These are phyloP conservation scores for Aspergillus fructus DNA, from an alignment of 2,329 filamentous ascomycete genomes.

Conservation along the genomic window DNA sequence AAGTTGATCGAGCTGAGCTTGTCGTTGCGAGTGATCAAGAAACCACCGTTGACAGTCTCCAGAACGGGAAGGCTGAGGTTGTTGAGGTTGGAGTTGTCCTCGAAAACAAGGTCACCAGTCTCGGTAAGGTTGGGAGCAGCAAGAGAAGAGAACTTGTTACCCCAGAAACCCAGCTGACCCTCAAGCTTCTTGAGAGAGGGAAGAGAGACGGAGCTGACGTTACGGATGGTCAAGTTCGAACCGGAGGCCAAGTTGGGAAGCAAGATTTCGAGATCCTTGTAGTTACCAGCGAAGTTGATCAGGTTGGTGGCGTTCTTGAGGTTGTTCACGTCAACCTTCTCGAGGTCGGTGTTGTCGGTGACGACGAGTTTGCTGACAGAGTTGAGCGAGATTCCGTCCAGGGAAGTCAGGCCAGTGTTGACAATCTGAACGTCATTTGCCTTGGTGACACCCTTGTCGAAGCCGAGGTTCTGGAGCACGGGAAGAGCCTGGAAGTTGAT, in stretches of 20 bases:
- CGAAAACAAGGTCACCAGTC: constrained; percentile 56
- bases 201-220: constrained; percentile 71
- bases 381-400: constrained; percentile 78
- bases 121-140: constrained; percentile 47
- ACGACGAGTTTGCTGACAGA: constrained; percentile 73
- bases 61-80: constrained; percentile 77
- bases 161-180: constrained; percentile 80
- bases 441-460: constrained; percentile 65
- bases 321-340: constrained; percentile 69
- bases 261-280: constrained; percentile 65
- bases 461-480: constrained; percentile 58
- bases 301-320: constrained; percentile 71
- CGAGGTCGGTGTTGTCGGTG: constrained; percentile 85
- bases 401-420: constrained; percentile 78
- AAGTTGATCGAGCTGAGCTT: constrained; percentile 66
- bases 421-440: constrained; percentile 70
- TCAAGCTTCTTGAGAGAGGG: constrained; percentile 73
- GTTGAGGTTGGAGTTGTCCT: constrained; percentile 56
- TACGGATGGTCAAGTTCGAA: constrained; percentile 78
- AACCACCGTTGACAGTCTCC: constrained; percentile 69
- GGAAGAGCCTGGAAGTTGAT: constrained; percentile 74
- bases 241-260: constrained; percentile 79
- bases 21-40: constrained; percentile 90
- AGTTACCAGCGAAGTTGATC: constrained; percentile 79
- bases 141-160: constrained; percentile 58